Percentiles rank a stretch among this genome's conserved stretches.
These are phyloP conservation scores for Blastobotrys raffinosifermentans DNA, from an alignment of 1,139 yeast genomes.

Conservation along the genomic window DNA sequence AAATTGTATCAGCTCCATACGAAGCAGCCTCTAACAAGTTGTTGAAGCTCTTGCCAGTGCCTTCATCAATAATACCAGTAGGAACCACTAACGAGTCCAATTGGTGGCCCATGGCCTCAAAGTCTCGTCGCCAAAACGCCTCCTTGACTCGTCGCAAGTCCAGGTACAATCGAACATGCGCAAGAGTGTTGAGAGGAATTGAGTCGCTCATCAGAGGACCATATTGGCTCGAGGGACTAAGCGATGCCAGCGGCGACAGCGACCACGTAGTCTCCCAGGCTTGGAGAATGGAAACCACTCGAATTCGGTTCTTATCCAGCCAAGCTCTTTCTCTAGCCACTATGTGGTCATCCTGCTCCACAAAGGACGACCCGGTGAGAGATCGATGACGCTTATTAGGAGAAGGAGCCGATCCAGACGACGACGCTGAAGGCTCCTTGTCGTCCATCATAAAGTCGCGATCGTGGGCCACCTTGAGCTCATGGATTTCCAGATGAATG, in stretches of 20 bases:
- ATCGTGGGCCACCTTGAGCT: constrained; percentile 21
- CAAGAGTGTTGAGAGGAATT: constrained; percentile 35
- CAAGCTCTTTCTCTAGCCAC: constrained; percentile 17
- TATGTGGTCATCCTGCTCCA: constrained; percentile 5
- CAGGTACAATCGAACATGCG: constrained; percentile 33
- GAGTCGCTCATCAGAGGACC: constrained; percentile 39
- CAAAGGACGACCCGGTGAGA: constrained; percentile 1
- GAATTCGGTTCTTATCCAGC: constrained; percentile 22
- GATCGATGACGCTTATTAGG: not conserved
- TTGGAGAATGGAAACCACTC: constrained; percentile 27
- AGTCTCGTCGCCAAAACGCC: constrained; percentile 35
- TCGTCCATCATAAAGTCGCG: constrained; percentile 5
- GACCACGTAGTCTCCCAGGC: constrained; percentile 40
- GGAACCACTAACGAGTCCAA: constrained; percentile 23
- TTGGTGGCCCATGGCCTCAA: constrained; percentile 31
- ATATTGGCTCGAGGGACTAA: constrained; percentile 31
- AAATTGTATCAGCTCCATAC: constrained; percentile 35
- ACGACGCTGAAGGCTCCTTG: not conserved
- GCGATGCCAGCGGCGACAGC: constrained; percentile 34
- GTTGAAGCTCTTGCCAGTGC: constrained; percentile 20
- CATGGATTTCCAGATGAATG: constrained; percentile 62
- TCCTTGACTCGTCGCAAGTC: constrained; percentile 32
- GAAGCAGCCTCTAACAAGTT: constrained; percentile 34
- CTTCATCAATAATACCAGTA: constrained; percentile 15
- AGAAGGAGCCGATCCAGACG: not conserved